phyloP scores from a whole-genome alignment of 2,329 filamentous ascomycete species.

The Colletotrichum cuscutae region DNA sequence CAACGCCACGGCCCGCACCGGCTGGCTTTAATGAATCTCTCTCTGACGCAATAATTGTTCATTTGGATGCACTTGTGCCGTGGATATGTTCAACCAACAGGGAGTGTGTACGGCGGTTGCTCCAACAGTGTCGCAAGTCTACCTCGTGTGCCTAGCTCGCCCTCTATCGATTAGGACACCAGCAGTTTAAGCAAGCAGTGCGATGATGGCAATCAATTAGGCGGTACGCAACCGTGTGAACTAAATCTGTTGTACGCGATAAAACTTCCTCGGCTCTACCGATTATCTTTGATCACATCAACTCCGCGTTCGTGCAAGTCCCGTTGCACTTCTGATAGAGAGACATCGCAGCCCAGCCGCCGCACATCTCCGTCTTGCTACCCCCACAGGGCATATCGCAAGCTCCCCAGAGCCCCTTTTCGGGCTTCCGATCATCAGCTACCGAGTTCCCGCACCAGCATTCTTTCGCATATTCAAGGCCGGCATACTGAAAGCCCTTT shows the following conservation, averaged over 20 bases:
- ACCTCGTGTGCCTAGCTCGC: not conserved
- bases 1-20: constrained; percentile 1
- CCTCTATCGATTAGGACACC: not conserved
- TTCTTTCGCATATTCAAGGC: constrained; percentile 50
- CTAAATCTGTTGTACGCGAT: not conserved
- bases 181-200: not conserved
- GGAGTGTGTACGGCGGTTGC: not conserved
- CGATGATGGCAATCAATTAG: not conserved
- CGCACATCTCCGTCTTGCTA: constrained; percentile 28
- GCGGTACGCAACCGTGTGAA: not conserved
- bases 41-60: not conserved
- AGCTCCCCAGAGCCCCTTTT: constrained; percentile 52
- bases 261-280: not conserved
- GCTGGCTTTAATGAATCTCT: constrained; percentile 21
- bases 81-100: not conserved
- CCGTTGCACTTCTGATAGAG: constrained; percentile 49
- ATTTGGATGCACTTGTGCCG: not conserved
- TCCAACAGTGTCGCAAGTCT: not conserved
- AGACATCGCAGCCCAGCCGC: constrained; percentile 43
- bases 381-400: constrained; percentile 45
- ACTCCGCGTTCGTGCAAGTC: constrained; percentile 39
- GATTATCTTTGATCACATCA: constrained; percentile 17
- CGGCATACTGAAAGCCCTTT: constrained; percentile 43
- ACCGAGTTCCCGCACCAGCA: constrained; percentile 50
- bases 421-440: constrained; percentile 40